A percentile compares a stretch with the other conserved stretches of the same genome.
phyloP scores from a whole-genome alignment of 768 basidiomycete genomes.

The Clathrus columnatus region DNA sequence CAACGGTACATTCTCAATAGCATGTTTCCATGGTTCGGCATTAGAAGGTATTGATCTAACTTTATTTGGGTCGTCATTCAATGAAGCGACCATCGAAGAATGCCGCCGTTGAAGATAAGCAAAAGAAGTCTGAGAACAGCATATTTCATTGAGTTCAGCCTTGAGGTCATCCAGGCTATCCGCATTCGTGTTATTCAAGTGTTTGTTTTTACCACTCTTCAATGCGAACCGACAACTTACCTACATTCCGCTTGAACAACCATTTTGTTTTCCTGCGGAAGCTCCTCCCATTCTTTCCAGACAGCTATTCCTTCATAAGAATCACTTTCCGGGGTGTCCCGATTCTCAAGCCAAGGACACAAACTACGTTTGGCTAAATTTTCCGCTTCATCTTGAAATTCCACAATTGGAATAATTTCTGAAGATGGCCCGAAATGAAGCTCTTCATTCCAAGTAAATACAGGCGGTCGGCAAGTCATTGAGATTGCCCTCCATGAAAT shows the following conservation, averaged over 20 bases:
- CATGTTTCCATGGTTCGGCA: constrained; percentile 38
- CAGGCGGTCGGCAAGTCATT: constrained; percentile 8
- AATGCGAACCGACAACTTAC: constrained; percentile 5
- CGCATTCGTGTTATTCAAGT: no score
- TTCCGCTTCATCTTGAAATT: constrained; percentile 27
- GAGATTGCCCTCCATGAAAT: background rate
- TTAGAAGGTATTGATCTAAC: constrained; percentile 33
- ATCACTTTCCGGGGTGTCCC: background rate
- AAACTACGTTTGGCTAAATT: background rate
- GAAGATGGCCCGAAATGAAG: constrained; percentile 55
- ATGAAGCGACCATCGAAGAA: constrained; percentile 17
- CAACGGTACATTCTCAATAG: constrained; percentile 44
- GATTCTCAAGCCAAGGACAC: constrained; percentile 1
- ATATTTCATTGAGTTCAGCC: constrained; percentile 33
- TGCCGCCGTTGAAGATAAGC: constrained; percentile 45
- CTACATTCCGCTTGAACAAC: constrained; percentile 11
- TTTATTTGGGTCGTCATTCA: constrained; percentile 9
- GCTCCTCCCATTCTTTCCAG: constrained; percentile 8
- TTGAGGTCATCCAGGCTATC: constrained; percentile 46
- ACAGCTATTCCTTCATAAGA: constrained; percentile 1
- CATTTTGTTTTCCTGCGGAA: background rate
- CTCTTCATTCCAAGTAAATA: constrained; percentile 9
- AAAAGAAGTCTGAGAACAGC: constrained; percentile 49
- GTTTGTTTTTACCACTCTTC: background rate
- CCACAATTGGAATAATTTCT: constrained; percentile 37